Conservation (phyloP, 179 eudicot genomes). For the Vitellaria paradoxa region DNA sequence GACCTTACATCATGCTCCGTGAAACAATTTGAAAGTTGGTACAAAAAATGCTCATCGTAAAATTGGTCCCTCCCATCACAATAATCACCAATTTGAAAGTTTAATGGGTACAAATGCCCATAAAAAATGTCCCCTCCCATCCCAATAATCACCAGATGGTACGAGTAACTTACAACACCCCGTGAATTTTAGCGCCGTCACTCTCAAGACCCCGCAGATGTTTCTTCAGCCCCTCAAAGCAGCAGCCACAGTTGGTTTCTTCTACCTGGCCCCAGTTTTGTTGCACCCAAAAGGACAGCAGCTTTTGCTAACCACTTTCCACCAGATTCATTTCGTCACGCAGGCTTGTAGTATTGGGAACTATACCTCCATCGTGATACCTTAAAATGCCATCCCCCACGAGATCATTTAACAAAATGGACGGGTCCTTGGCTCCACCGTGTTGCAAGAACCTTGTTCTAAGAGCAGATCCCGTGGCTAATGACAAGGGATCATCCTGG, state of each 20-base stretch:
- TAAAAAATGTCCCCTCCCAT: not conserved
- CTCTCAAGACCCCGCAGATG: not conserved
- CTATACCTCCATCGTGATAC: slow-evolving; percentile 56
- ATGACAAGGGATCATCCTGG: slow-evolving; percentile 79
- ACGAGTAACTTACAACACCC: not conserved
- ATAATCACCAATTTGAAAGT: not conserved
- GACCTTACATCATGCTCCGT: not conserved
- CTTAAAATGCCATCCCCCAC: slow-evolving; percentile 54
- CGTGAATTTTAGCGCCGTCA: not conserved
- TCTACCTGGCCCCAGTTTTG: not conserved
- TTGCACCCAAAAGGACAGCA: too few species aligned
- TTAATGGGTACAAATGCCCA: not conserved
- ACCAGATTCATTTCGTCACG: slow-evolving; percentile 52
- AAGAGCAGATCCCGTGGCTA: slow-evolving; percentile 73
- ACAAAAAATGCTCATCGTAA: too few species aligned
- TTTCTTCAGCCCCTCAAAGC: not conserved
- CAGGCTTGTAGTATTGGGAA: slow-evolving; percentile 70
- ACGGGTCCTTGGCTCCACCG: slow-evolving; percentile 93
- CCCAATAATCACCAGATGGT: not conserved
- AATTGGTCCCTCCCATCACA: too few species aligned
- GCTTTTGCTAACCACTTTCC: not conserved
- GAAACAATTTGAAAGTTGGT: not conserved
- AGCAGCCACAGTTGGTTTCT: not conserved
- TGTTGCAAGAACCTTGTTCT: slow-evolving; percentile 74
- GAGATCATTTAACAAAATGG: slow-evolving; percentile 53